Conservation (phyloP, 78 protist species). For the Dictyostelium brefeldianum region DNA sequence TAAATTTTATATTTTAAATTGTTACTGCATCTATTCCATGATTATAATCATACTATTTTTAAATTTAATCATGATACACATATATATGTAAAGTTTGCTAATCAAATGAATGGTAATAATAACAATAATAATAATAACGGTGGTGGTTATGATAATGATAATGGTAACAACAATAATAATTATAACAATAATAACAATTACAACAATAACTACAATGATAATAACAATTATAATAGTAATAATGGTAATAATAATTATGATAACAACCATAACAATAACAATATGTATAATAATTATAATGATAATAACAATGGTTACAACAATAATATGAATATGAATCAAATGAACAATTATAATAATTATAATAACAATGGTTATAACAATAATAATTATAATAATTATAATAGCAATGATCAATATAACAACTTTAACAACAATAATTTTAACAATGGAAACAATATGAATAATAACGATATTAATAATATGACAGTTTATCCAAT, state of each 20-base stretch:
- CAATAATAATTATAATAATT: not conserved
- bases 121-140: not conserved
- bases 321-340: too few species aligned
- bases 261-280: not conserved
- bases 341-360: not conserved
- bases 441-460: not conserved
- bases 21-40: not conserved
- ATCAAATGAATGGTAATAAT: not conserved
- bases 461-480: not conserved
- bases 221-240: not conserved
- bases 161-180: not conserved
- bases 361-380: not conserved
- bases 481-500: slow-evolving; percentile 8
- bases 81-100: not conserved
- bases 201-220: not conserved
- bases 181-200: not conserved
- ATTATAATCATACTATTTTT: not conserved
- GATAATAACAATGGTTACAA: not conserved
- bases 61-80: not conserved
- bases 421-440: not conserved
- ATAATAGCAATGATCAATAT: not conserved
- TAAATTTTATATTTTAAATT: not conserved
- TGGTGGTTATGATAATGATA: not conserved
- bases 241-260: not conserved
- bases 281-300: not conserved